Evolutionary conservation across 2,329 filamentous ascomycete genomes (phyloP).

Genomic region (Monosporascus ibericus): DNA sequence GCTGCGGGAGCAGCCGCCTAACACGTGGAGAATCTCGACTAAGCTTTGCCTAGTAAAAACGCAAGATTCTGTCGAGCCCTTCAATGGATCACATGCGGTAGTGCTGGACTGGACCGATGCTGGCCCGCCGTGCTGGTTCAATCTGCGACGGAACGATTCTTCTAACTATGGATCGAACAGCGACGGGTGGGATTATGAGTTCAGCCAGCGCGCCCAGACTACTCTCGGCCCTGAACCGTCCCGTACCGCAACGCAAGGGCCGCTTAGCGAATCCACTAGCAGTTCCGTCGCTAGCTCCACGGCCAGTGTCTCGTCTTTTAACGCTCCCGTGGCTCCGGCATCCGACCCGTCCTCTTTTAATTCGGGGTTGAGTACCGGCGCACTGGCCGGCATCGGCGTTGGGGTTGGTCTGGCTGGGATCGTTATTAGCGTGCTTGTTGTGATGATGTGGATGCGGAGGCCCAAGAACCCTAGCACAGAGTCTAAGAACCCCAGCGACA

Average conservation of each 20-base stretch:
- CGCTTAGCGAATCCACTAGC: neutral
- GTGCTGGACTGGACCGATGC: constrained; percentile 2
- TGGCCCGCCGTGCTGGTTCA: constrained; percentile 6
- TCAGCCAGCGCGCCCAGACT: neutral
- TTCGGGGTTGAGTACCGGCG: constrained; percentile 1
- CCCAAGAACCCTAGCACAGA: constrained; percentile 3
- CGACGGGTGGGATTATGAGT: neutral
- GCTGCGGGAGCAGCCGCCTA: too few species aligned
- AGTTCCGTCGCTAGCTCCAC: neutral
- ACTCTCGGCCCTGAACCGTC: constrained; percentile 2
- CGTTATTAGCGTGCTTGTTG: constrained; percentile 1
- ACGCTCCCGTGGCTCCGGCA: too few species aligned
- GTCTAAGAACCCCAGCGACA: constrained; percentile 1
- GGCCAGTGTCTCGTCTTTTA: too few species aligned
- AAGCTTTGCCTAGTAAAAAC: neutral
- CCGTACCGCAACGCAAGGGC: neutral
- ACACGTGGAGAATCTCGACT: neutral
- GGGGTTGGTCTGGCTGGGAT: constrained; percentile 4
- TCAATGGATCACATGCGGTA: constrained; percentile 3
- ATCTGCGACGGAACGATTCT: constrained; percentile 1
- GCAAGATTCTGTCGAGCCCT: neutral
- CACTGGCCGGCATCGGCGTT: constrained; percentile 7
- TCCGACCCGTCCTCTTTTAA: neutral
- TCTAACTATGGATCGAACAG: constrained; percentile 2
- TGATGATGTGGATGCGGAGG: neutral